Base-by-base conservation (phyloP, 2,329 filamentous ascomycete species). In the Hirsutella minnesotensis region DNA sequence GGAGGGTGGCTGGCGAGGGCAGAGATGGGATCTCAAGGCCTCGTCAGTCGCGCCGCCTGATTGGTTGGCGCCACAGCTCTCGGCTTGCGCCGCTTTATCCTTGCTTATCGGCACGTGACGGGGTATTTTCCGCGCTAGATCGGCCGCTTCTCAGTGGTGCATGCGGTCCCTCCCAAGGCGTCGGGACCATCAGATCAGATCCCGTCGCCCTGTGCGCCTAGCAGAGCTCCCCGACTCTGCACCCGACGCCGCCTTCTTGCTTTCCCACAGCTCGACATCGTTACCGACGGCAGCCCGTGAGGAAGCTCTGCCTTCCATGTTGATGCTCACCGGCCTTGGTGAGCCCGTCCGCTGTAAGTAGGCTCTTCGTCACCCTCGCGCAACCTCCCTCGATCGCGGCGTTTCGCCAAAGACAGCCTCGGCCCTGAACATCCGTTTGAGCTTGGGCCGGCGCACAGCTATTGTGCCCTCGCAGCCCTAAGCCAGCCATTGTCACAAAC, bases 151-250 rank as follows among this genome's bases (percentile, higher is more conserved):
- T 53, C 50, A 58, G 54, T 33, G 31, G 31, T 13, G 12, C 31
- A 5, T 13, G n/a, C 31, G 12, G 7, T 16, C 5, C 12, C 12
- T 5, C 31, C 31, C 31, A 15, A 16, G 31, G 31, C 31, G 31
- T 5, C n/a, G 12, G 31, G 31, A 15, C 31, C 8, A 13, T 33
- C 31, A 33, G 31, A 34, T 34, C 33, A 34, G 33, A 58, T 60
- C 54, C 53, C 53, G 49, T 60, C 57, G 56, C 59, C 57, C 10
- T 40, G 24, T 37, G 27, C 53, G 33, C 33, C 33, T 49, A 56
- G 57, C 53, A 52, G 55, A 60, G 59, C 57, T 59, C 48, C 51
- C 52, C 53, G 58, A 60, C 54, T 61, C 59, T 63, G 58, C 60
- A 60, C 47, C 49, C 16, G 20, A 24, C 21, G 21, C 8, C 10